A percentile compares a stretch with the other conserved stretches of the same genome.
phyloP scores from a whole-genome alignment of 2,329 filamentous ascomycete genomes.

The Alternaria novae-zelandiae region DNA sequence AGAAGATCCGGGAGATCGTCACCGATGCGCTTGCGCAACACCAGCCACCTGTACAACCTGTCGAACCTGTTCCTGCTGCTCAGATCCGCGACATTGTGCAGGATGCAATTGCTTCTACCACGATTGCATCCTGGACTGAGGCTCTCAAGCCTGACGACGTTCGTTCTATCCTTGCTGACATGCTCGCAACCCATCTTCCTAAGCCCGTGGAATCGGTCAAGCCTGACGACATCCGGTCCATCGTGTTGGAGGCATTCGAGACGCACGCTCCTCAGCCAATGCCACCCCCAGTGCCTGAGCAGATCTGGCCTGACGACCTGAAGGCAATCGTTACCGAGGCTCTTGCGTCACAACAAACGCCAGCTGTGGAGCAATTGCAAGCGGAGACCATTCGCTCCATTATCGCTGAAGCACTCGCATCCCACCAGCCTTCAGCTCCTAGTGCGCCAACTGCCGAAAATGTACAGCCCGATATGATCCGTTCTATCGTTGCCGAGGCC shows the following conservation, averaged over 20 bases:
- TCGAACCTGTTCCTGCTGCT: conserved; percentile 61
- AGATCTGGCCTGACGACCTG: conserved; percentile 57
- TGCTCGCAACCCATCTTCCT: conserved; percentile 23
- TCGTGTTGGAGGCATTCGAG: conserved; percentile 39
- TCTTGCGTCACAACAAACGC: conserved; percentile 52
- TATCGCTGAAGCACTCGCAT: conserved; percentile 34
- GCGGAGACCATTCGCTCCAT: conserved; percentile 37
- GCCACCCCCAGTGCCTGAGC: conserved; percentile 34
- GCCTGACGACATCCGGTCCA: conserved; percentile 33
- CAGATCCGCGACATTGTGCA: conserved; percentile 69
- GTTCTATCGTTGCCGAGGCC: conserved; percentile 44
- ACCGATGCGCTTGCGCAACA: conserved; percentile 68
- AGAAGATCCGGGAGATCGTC: conserved; percentile 70
- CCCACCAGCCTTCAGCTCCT: conserved; percentile 28
- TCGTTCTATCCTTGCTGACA: conserved; percentile 33
- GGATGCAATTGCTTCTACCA: conserved; percentile 65
- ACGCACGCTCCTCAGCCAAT: conserved; percentile 35
- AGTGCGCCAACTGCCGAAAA: conserved; percentile 28
- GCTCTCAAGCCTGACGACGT: conserved; percentile 38
- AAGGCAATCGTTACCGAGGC: conserved; percentile 64
- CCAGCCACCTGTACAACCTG: conserved; percentile 33
- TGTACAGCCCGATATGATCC: conserved; percentile 43
- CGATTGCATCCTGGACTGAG: conserved; percentile 33
- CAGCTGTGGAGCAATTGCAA: conserved; percentile 24
- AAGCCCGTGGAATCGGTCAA: conserved; percentile 23